Evolutionary conservation across 23 red algal species (phyloP).

Genomic region (Gracilaria domingensis): DNA sequence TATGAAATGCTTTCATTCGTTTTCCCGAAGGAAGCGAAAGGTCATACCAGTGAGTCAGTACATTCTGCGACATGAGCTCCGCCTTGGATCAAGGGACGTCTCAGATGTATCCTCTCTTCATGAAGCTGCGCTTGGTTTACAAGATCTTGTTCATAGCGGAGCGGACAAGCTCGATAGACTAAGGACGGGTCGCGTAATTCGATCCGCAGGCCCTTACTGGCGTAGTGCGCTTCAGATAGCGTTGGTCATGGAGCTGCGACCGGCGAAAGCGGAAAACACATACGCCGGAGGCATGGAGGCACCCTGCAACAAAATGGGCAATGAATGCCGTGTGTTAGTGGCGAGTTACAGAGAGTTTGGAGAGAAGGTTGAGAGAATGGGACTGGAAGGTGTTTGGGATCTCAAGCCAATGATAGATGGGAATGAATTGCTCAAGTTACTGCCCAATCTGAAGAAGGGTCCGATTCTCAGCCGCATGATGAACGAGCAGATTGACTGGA

Average conservation of each 20-base stretch:
- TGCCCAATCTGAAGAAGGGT: slow-evolving; percentile 74
- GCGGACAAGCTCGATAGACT: slow-evolving; percentile 43
- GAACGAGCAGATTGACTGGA: slow-evolving; percentile 76
- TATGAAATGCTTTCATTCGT: slow-evolving; percentile 13
- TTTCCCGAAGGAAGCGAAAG: slow-evolving; percentile 46
- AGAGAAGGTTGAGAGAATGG: slow-evolving; percentile 55
- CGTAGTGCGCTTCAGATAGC: slow-evolving; percentile 61
- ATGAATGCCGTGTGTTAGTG: slow-evolving; percentile 21
- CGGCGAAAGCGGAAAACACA: slow-evolving; percentile 22
- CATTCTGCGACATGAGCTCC: slow-evolving; percentile 67
- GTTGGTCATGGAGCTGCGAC: slow-evolving; percentile 60
- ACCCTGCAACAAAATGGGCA: slow-evolving; percentile 13
- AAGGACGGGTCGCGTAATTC: slow-evolving; percentile 40
- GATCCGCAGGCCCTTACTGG: slow-evolving; percentile 61
- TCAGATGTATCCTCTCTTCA: slow-evolving; percentile 42
- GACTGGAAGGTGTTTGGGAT: slow-evolving; percentile 68
- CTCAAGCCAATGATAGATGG: slow-evolving; percentile 82
- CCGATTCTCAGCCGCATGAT: slow-evolving; percentile 77
- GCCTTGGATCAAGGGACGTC: slow-evolving; percentile 51
- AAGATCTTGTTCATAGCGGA: slow-evolving; percentile 51
- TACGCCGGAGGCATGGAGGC: slow-evolving; percentile 28
- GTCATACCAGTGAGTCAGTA: slow-evolving; percentile 36
- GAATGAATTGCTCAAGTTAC: slow-evolving; percentile 59
- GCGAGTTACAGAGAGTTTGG: slow-evolving; percentile 43
- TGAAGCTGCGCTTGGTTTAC: slow-evolving; percentile 34